phyloP scores from a whole-genome alignment of 306 rosid species.

The Acacia acuminata region DNA sequence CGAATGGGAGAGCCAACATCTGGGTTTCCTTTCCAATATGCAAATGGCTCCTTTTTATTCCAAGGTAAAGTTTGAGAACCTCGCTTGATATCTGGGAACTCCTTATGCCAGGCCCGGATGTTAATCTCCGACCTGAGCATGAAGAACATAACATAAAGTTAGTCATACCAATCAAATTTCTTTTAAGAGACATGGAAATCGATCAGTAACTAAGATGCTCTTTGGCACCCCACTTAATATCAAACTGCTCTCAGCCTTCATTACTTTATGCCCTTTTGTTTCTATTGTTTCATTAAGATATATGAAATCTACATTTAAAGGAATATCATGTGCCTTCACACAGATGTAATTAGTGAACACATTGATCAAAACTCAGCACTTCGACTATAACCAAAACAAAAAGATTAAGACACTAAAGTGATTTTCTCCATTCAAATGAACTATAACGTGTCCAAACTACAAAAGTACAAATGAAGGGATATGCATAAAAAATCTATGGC shows the following conservation, averaged over 20 bases:
- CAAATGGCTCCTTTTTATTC: conserved; percentile 54
- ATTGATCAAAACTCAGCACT: background rate
- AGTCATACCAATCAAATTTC: conserved; percentile 5
- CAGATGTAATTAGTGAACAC: background rate
- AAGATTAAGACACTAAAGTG: conserved; percentile 1
- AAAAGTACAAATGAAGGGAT: background rate
- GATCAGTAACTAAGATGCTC: conserved; percentile 8
- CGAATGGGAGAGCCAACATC: conserved; percentile 80
- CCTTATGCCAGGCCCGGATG: conserved; percentile 68
- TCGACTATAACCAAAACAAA: background rate
- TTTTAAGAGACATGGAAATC: conserved; percentile 6
- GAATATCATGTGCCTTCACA: background rate
- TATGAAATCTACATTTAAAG: background rate
- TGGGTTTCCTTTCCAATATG: conserved; percentile 97
- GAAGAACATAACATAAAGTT: conserved; percentile 19
- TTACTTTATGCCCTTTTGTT: background rate
- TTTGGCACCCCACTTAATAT: background rate
- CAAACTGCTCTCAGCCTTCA: background rate
- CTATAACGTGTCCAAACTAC: background rate
- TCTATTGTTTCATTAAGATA: background rate
- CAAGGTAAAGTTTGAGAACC: conserved; percentile 60
- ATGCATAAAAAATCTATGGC: background rate
- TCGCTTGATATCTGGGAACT: conserved; percentile 68
- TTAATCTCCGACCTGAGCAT: conserved; percentile 80
- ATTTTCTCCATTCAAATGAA: background rate